Evolutionary conservation across 768 basidiomycete genomes (phyloP).

Genomic region (Collybia mongolica): DNA sequence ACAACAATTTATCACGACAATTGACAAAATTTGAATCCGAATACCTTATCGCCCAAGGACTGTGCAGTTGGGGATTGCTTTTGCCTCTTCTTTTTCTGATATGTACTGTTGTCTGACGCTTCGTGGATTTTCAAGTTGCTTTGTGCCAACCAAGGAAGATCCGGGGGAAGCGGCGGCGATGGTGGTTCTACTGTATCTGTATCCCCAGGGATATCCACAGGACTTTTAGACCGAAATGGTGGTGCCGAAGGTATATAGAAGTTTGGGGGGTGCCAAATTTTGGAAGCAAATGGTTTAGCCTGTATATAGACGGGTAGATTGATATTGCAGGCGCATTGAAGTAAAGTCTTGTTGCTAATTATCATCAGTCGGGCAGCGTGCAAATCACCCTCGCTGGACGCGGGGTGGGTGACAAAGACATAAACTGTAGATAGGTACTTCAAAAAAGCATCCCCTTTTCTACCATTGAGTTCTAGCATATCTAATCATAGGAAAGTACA

Average conservation of each 20-base stretch:
- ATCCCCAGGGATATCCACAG: not conserved
- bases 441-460: conserved; percentile 75
- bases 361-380: conserved; percentile 66
- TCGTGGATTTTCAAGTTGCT: conserved; percentile 2
- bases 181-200: not conserved
- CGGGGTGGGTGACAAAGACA: conserved; percentile 69
- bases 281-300: conserved; percentile 65
- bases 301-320: conserved; percentile 76
- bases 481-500: conserved; percentile 11
- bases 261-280: conserved; percentile 62
- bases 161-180: not conserved
- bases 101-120: conserved; percentile 24
- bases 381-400: conserved; percentile 62
- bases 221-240: not conserved
- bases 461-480: conserved; percentile 5
- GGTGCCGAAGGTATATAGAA: conserved; percentile 17
- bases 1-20: conserved; percentile 1
- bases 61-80: conserved; percentile 33
- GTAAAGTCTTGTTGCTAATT: conserved; percentile 72
- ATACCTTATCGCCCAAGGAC: conserved; percentile 79
- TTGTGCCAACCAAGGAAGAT: not conserved
- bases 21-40: not conserved
- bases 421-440: conserved; percentile 78
- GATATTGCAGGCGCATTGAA: conserved; percentile 48
- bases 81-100: conserved; percentile 34